Base-by-base conservation (phyloP, 1,139 yeast genomes). In the Citeromyces hawaiiensis region DNA sequence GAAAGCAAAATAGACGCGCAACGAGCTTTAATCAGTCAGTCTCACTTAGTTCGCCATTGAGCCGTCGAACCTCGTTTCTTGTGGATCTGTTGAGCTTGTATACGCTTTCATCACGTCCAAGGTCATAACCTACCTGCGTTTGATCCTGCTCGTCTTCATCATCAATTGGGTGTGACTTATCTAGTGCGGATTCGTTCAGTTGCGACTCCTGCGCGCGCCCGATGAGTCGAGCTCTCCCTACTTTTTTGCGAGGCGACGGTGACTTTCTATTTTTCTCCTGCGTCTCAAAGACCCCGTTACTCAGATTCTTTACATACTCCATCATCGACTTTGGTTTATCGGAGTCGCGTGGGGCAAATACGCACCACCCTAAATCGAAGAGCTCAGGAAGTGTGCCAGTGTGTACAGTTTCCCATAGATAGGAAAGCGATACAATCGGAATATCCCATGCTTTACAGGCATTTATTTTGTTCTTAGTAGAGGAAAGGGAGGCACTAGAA, bases 401-500 rank as follows among this genome's bases (percentile, higher is more conserved):
- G 37, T 55, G 49, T 6, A 57, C 46, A 1, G 54, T 43, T 35
- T 58, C 76, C 72, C 78, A 74, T 4, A 76, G 42, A 45, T 63
- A 76, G 0, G 73, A 68, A 2, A 70, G 44, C 0, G 79, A 69
- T 0, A 73, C 67, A n/a, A 75, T 66, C 0, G 82, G 81, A 3
- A 74, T 66, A 35, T 59, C 53, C 74, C 80, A 72, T 35, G 60
- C 59, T 45, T 72, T 72, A 1, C 80, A 76, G 21, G 79, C 80
- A 41, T 60, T 60, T 37, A 75, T 64, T 48, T 76, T 76, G 44
- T 65, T 70, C 42, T 62, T 70, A 8, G 79, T 64, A 1, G 76
- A 48, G 9, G 46, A 44, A 1, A 53, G 35, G 9, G 55, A 45
- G 4, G 51, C 38, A 11, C 44, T 41, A 11, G 38, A 42, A 11